Conservation (phyloP, 2,329 filamentous ascomycete species). For the Xylariomycetidae sp. region DNA sequence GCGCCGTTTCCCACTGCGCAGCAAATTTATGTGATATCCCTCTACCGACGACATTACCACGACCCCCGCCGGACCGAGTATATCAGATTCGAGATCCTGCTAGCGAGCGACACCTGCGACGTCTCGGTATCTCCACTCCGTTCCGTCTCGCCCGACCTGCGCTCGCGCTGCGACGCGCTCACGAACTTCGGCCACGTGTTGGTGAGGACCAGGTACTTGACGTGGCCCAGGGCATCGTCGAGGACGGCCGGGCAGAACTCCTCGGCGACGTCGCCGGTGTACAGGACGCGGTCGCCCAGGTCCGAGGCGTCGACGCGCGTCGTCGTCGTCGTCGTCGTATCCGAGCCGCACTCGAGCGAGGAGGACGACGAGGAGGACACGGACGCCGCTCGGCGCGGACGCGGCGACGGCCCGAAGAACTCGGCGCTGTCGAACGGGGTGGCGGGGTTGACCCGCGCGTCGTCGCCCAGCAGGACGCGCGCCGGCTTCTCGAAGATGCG, state of each 20-base stretch:
- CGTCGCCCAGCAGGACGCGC: slow-evolving; percentile 35
- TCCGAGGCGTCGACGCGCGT: not conserved
- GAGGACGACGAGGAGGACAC: not conserved
- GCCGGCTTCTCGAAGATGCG: slow-evolving; percentile 50
- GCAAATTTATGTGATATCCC: no score
- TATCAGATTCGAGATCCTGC: slow-evolving; percentile 11
- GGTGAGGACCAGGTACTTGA: slow-evolving; percentile 62
- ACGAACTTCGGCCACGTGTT: slow-evolving; percentile 62
- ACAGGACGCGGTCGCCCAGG: slow-evolving; percentile 14
- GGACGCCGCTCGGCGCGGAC: no score
- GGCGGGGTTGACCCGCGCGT: slow-evolving; percentile 33
- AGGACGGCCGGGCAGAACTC: slow-evolving; percentile 49
- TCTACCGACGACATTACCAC: no score
- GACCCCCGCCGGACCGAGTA: slow-evolving; percentile 1
- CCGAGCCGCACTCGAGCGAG: slow-evolving; percentile 1
- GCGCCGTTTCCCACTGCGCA: no score
- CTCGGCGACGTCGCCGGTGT: slow-evolving; percentile 36
- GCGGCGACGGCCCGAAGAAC: no score
- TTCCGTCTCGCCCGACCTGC: slow-evolving; percentile 15
- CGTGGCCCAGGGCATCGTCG: slow-evolving; percentile 50
- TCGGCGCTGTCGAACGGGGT: slow-evolving; percentile 36
- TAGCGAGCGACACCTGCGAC: slow-evolving; percentile 12
- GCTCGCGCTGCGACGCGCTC: slow-evolving; percentile 22
- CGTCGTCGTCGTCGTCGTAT: not conserved
- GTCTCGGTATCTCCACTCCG: slow-evolving; percentile 11